Percentiles rank a stretch among this genome's conserved stretches.
phyloP scores from a whole-genome alignment of 768 basidiomycete species.

The Mycena albidolilacea region DNA sequence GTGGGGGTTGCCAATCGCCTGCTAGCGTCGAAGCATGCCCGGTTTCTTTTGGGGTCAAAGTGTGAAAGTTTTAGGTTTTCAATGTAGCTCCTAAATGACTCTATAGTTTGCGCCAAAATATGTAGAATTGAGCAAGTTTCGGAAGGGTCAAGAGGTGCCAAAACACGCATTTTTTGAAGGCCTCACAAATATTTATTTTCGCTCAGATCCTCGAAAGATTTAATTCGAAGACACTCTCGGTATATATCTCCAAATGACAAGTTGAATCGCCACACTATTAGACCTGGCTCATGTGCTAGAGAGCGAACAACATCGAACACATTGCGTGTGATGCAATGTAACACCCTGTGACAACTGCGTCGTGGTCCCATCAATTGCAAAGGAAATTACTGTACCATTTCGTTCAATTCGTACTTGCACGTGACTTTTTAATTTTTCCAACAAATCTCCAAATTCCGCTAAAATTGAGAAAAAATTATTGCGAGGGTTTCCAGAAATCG shows the following conservation, averaged over 20 bases:
- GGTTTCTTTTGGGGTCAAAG: background rate
- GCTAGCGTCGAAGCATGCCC: background rate
- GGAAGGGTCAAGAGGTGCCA: background rate
- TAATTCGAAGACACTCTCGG: background rate
- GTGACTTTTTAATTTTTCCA: no score
- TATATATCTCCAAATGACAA: background rate
- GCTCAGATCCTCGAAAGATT: background rate
- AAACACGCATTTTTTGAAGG: slow-evolving; percentile 14
- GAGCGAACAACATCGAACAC: background rate
- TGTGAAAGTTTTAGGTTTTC: background rate
- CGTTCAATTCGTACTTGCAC: no score
- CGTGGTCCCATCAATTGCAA: background rate
- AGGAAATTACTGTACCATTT: no score
- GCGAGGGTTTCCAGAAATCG: no score
- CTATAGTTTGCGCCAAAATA: background rate
- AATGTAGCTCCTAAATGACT: background rate
- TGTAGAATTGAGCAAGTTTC: slow-evolving; percentile 4
- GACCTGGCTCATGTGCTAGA: background rate
- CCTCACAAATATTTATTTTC: slow-evolving; percentile 1
- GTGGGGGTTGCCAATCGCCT: slow-evolving; percentile 13
- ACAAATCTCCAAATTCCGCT: no score
- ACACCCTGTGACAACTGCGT: slow-evolving; percentile 5
- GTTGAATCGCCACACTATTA: background rate
- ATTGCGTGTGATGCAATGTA: slow-evolving; percentile 2
- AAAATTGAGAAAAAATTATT: no score